phyloP scores from a whole-genome alignment of 2,329 filamentous ascomycete species.

The Diaporthe australafricana region DNA sequence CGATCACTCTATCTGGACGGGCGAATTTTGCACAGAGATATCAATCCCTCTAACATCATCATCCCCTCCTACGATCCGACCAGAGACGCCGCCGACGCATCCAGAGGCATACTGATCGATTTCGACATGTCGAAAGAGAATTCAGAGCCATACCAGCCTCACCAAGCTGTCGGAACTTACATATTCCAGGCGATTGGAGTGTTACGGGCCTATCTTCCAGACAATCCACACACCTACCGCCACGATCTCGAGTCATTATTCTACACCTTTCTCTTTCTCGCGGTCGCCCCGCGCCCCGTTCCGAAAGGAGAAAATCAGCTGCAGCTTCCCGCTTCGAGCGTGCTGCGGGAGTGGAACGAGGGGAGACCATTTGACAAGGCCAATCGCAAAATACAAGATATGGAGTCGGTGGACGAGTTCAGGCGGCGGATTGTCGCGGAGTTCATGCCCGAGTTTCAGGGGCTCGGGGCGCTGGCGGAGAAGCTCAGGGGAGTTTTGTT shows the following conservation, averaged over 20 bases:
- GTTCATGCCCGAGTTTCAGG: not conserved
- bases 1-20: constrained; percentile 47
- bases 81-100: constrained; percentile 34
- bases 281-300: not conserved
- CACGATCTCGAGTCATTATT: constrained; percentile 40
- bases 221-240: constrained; percentile 45
- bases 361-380: not conserved
- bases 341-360: not conserved
- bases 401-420: not conserved
- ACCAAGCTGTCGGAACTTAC: constrained; percentile 45
- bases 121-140: constrained; percentile 47
- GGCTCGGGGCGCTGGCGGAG: not conserved
- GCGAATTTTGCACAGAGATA: constrained; percentile 50
- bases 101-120: constrained; percentile 49
- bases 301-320: not conserved
- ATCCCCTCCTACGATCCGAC: constrained; percentile 41
- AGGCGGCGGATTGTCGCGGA: not conserved
- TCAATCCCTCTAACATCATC: constrained; percentile 53
- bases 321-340: not conserved
- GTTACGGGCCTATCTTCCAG: constrained; percentile 38
- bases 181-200: constrained; percentile 51
- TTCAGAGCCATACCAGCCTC: constrained; percentile 41
- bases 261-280: constrained; percentile 12
- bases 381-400: not conserved
- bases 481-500: not conserved